Evolutionary conservation across 1,284 basidiomycete species (phyloP), one percentile per base, ranked within the genome.

Genomic region (Apiotrichum montevideense): DNA sequence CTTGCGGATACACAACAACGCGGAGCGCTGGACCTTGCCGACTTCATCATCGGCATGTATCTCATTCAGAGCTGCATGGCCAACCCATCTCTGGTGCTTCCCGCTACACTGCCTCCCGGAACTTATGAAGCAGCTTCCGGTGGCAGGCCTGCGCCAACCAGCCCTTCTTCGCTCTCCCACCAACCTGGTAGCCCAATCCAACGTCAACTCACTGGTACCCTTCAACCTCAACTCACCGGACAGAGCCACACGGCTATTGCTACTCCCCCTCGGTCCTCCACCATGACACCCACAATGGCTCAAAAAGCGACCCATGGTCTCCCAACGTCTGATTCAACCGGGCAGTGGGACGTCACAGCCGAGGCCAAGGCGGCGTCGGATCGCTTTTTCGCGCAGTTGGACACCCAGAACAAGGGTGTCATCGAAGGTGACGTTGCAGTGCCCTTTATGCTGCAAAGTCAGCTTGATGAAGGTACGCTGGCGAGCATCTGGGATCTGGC

Each of bases 31-130:
- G 96, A 98, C 72, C 80, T 86, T 29, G 83, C 88, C 45, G 96
- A 99, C 77, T 99, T 98, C 72, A 87, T 88, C 63, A 86, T 99
- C 69, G 96, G 90, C 52, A 97, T 99, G 96, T 90, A 88, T 73
- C 73, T 76, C 69, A 95, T 98, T 65, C 94, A 97, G 76, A 86
- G 84, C 44, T 81, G 84, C 50, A 98, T 98, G 94, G 85, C 87
- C 50, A 85, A 85, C 53, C 82, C 87, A 53, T 79, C 92, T 56
- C 78, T 86, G 45, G 81, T 80, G 49, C 82, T 98, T 46, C 96
- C 96, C 9, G 73, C 84, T 2, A 78, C 82, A 1, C 81, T 98
- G 13, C 92, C 95, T n/a, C 85, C 89, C 0, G 87, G 85, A 49
- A 73, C 95, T n/a, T 96, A 97, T 71, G 93, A 97, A 65, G 86